A percentile compares a stretch with the other conserved stretches of the same genome.
phyloP scores from a whole-genome alignment of 2,329 filamentous ascomycete genomes.

The Colletotrichum noveboracense region DNA sequence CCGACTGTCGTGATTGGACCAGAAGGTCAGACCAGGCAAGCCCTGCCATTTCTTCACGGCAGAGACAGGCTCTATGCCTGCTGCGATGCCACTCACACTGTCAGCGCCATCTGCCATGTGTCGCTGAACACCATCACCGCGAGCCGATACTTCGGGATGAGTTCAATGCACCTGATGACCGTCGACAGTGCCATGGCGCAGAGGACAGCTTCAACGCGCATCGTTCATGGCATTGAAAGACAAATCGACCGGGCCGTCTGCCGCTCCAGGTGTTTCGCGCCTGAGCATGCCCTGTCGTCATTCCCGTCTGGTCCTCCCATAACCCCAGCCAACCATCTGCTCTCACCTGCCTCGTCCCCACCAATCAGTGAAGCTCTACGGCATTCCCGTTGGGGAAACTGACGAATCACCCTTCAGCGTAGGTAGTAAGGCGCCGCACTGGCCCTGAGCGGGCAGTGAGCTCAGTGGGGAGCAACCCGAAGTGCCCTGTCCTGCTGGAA shows the following conservation, averaged over 20 bases:
- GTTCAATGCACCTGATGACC: neutral
- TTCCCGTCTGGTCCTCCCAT: neutral
- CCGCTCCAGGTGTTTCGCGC: neutral
- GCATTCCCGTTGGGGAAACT: neutral
- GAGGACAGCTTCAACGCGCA: neutral
- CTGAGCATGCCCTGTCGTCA: constrained; percentile 13
- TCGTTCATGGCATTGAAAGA: neutral
- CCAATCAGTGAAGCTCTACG: neutral
- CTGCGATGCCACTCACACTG: neutral
- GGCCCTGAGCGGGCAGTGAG: neutral
- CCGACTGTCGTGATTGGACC: neutral
- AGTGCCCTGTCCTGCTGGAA: constrained; percentile 5
- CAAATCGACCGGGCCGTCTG: neutral
- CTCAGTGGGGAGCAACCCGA: neutral
- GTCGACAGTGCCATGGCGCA: neutral
- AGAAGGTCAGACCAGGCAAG: neutral
- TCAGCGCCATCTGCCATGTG: neutral
- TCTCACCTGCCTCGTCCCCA: neutral
- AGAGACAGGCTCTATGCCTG: neutral
- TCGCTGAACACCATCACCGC: neutral
- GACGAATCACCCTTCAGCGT: neutral
- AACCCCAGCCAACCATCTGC: neutral
- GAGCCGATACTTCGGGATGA: neutral
- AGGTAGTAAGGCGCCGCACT: neutral
- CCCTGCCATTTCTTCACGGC: neutral